Conservation (phyloP, 495 filamentous ascomycete genomes). For the Acidiella bohemica region DNA sequence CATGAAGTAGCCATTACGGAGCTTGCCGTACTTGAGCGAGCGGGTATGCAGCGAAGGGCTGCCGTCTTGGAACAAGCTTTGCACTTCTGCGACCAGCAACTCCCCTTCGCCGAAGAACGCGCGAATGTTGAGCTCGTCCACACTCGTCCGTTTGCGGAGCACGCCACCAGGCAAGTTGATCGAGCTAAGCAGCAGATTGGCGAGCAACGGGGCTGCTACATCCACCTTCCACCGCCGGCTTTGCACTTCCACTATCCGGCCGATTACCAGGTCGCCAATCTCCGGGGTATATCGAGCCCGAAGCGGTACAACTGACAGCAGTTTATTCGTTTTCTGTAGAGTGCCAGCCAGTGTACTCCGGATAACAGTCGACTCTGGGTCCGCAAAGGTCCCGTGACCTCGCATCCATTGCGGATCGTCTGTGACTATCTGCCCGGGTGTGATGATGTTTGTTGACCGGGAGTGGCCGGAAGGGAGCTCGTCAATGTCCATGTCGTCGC, state of each 20-base stretch:
- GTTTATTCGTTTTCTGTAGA: slow-evolving; percentile 83
- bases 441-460: slow-evolving; percentile 48
- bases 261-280: slow-evolving; percentile 89
- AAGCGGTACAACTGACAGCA: slow-evolving; percentile 76
- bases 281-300: slow-evolving; percentile 90
- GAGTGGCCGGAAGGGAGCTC: slow-evolving; percentile 31
- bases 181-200: slow-evolving; percentile 64
- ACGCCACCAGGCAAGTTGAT: slow-evolving; percentile 96
- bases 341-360: slow-evolving; percentile 77
- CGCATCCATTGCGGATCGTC: slow-evolving; percentile 87
- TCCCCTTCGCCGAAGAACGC: slow-evolving; percentile 88
- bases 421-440: slow-evolving; percentile 80
- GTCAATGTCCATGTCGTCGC: slow-evolving; percentile 48
- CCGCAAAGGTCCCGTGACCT: slow-evolving; percentile 18
- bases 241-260: slow-evolving; percentile 85
- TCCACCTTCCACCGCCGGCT: slow-evolving; percentile 87
- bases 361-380: slow-evolving; percentile 48
- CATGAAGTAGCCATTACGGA: slow-evolving; percentile 82
- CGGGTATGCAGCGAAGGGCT: slow-evolving; percentile 78
- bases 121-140: slow-evolving; percentile 90
- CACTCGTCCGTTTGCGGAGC: slow-evolving; percentile 74
- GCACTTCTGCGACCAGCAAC: slow-evolving; percentile 86
- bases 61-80: slow-evolving; percentile 68
- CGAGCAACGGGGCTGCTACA: slow-evolving; percentile 69
- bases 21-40: slow-evolving; percentile 81